phyloP scores from a whole-genome alignment of 2,329 filamentous ascomycete genomes.

The Penicillium thymicola region DNA sequence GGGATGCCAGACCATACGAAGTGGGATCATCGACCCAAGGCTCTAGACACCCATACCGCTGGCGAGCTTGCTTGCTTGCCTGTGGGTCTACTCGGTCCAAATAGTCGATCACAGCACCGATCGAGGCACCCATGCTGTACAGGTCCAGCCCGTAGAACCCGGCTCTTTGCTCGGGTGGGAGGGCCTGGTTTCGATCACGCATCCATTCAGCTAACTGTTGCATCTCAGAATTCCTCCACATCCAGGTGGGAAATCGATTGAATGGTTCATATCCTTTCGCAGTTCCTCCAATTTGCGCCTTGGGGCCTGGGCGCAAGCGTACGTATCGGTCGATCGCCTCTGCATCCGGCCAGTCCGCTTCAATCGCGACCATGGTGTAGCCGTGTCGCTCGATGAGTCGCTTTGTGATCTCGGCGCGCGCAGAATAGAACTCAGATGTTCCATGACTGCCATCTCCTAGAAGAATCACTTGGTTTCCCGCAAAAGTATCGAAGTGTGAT shows the following conservation, averaged over 20 bases:
- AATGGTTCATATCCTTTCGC: slow-evolving; percentile 41
- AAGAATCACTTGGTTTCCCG: slow-evolving; percentile 41
- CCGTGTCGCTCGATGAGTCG: slow-evolving; percentile 50
- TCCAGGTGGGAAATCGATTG: slow-evolving; percentile 54
- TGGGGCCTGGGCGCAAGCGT: slow-evolving; percentile 42
- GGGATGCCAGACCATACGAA: slow-evolving; percentile 47
- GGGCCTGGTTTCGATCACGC: slow-evolving; percentile 41
- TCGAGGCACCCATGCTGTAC: slow-evolving; percentile 49
- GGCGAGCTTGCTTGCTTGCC: slow-evolving; percentile 44
- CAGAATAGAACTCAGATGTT: slow-evolving; percentile 55
- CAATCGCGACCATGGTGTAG: slow-evolving; percentile 51
- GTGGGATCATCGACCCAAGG: slow-evolving; percentile 51
- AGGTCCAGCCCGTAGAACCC: slow-evolving; percentile 54
- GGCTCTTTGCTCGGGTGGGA: slow-evolving; percentile 30
- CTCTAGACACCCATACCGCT: slow-evolving; percentile 47
- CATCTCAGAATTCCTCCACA: slow-evolving; percentile 55
- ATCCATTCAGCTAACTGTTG: slow-evolving; percentile 53
- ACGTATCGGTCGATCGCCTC: slow-evolving; percentile 52
- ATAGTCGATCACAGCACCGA: slow-evolving; percentile 49
- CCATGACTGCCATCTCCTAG: slow-evolving; percentile 51
- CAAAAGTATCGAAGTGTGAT: slow-evolving; percentile 42
- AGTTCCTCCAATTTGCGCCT: slow-evolving; percentile 30
- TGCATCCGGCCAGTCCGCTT: slow-evolving; percentile 56
- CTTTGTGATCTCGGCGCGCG: slow-evolving; percentile 52
- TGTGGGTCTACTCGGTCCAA: slow-evolving; percentile 46